phyloP scores from a whole-genome alignment of 2,329 filamentous ascomycete genomes.

The Leptographium wingfieldii region DNA sequence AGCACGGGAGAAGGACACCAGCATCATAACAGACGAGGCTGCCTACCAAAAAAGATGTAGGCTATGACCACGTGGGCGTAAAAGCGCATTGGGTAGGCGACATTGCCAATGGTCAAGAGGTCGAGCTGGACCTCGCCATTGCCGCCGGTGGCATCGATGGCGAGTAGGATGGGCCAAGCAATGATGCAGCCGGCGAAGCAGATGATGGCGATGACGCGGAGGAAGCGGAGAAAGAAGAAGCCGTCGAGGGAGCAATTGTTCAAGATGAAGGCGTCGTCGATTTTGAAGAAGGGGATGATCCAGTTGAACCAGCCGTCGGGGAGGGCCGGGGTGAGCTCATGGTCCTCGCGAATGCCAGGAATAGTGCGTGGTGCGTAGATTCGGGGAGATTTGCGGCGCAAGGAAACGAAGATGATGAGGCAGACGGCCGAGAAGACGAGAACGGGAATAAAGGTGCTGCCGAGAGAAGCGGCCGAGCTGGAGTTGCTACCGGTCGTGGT shows the following conservation, averaged over 20 bases:
- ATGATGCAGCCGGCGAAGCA: slow-evolving; percentile 70
- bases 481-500: slow-evolving; percentile 20
- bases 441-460: slow-evolving; percentile 42
- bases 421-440: slow-evolving; percentile 34
- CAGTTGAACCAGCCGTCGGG: slow-evolving; percentile 48
- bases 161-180: slow-evolving; percentile 75
- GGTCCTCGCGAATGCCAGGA: slow-evolving; percentile 32
- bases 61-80: slow-evolving; percentile 74
- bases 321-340: slow-evolving; percentile 42
- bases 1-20: background rate
- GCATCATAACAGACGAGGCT: no score
- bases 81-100: slow-evolving; percentile 48
- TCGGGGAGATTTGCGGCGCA: slow-evolving; percentile 34
- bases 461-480: slow-evolving; percentile 26
- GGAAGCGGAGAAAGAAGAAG: slow-evolving; percentile 76
- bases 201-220: slow-evolving; percentile 64
- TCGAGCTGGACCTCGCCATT: slow-evolving; percentile 52
- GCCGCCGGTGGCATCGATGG: slow-evolving; percentile 73
- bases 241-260: slow-evolving; percentile 82
- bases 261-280: slow-evolving; percentile 64
- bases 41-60: slow-evolving; percentile 60
- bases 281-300: slow-evolving; percentile 48
- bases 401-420: slow-evolving; percentile 35
- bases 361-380: slow-evolving; percentile 45
- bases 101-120: slow-evolving; percentile 41